Evolutionary conservation across 345 rosid species (phyloP).

Genomic region (Camelina laxa): DNA sequence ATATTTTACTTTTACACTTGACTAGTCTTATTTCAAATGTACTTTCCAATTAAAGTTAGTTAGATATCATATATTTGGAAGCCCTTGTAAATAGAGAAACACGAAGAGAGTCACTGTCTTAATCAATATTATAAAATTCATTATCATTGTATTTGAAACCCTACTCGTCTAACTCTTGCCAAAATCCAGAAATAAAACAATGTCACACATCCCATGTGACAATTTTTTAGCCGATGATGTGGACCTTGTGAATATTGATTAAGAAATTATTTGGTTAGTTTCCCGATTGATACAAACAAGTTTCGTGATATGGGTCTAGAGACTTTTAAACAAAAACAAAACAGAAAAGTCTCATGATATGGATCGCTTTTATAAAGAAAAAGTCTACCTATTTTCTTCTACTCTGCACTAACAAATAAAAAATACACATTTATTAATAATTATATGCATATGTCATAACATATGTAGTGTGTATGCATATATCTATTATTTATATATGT

Average conservation of each 20-base stretch:
- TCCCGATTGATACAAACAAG: conserved; percentile 32
- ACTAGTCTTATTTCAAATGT: too few species aligned
- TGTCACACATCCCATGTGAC: conserved; percentile 42
- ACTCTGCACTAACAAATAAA: conserved; percentile 24
- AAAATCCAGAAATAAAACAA: conserved; percentile 31
- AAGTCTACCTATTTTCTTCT: conserved; percentile 33
- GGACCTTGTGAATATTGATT: conserved; percentile 31
- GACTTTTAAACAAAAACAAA: not conserved
- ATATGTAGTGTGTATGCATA: not conserved
- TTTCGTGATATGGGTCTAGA: conserved; percentile 23
- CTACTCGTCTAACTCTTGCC: conserved; percentile 38
- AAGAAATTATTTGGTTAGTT: conserved; percentile 29
- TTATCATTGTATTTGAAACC: conserved; percentile 25
- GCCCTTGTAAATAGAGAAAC: conserved; percentile 7
- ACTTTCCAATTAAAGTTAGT: too few species aligned
- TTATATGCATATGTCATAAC: not conserved
- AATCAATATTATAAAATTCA: conserved; percentile 12
- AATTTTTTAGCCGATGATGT: conserved; percentile 30
- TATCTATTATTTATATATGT: conserved; percentile 3
- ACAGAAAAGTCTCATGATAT: not conserved
- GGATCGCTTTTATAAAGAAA: conserved; percentile 17
- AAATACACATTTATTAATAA: not conserved
- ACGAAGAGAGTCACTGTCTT: conserved; percentile 44
- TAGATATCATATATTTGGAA: not conserved
- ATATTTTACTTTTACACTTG: too few species aligned